Conservation (phyloP, 2,329 filamentous ascomycete genomes). For the Phaeosphaeria sp. region DNA sequence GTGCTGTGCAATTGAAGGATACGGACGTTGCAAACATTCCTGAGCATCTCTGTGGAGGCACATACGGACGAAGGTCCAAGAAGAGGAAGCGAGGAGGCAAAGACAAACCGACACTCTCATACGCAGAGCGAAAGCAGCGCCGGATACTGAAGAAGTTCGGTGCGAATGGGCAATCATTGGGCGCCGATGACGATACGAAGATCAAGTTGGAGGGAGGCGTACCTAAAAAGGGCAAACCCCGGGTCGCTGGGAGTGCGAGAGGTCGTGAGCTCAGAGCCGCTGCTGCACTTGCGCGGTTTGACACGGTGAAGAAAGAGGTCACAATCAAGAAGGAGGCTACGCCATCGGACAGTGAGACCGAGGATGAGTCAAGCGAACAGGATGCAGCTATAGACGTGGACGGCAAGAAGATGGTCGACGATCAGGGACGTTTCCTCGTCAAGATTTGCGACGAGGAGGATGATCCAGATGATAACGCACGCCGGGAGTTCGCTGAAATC, state of each 20-base stretch:
- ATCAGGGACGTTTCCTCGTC: constrained; percentile 69
- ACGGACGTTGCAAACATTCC: constrained; percentile 38
- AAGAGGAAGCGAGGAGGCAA: constrained; percentile 54
- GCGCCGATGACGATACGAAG: constrained; percentile 72
- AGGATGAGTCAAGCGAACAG: constrained; percentile 45
- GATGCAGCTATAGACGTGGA: constrained; percentile 69
- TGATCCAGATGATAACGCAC: constrained; percentile 44
- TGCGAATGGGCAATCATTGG: constrained; percentile 70
- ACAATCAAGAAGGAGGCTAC: constrained; percentile 44
- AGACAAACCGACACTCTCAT: constrained; percentile 62
- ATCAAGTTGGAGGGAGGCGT: constrained; percentile 71
- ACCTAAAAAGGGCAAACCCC: constrained; percentile 68
- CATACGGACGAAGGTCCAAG: constrained; percentile 67
- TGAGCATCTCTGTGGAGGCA: constrained; percentile 80
- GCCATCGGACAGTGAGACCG: constrained; percentile 43
- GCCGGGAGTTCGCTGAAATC: constrained; percentile 72
- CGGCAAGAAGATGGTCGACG: constrained; percentile 69
- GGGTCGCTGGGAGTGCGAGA: constrained; percentile 75
- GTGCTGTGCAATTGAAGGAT: constrained; percentile 29
- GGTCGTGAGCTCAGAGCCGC: constrained; percentile 79
- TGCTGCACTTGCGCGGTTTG: constrained; percentile 77
- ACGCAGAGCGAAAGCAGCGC: constrained; percentile 75
- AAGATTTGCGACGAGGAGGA: constrained; percentile 78
- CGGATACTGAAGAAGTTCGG: constrained; percentile 81
- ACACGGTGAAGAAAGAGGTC: constrained; percentile 53